Base-by-base conservation (phyloP, 1,284 basidiomycete species). In the Cutaneotrichosporon cutaneum region DNA sequence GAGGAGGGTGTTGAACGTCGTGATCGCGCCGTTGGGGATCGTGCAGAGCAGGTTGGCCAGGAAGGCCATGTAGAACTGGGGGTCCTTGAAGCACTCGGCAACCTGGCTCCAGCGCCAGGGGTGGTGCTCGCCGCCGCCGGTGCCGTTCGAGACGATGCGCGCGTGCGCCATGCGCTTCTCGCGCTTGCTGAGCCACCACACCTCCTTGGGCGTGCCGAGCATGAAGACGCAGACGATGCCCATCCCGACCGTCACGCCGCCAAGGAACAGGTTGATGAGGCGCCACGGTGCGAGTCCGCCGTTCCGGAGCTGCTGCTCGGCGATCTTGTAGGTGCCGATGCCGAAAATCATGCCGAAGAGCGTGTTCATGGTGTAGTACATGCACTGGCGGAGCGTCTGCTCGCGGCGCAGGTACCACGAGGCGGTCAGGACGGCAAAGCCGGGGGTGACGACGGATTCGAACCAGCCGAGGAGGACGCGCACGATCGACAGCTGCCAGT, bases 241-340 rank as follows among this genome's bases (percentile, higher is more conserved):
- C 14, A 56, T 54, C 8, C 58, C 62, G 63, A 64, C 59, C 21
- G 71, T 73, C 6, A 64, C 35, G 8, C 58, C 68, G 27, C 71
- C 71, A 22, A 73, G 68, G 65, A 73, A 73, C 26, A 68, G 67
- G 60, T 70, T 70, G 68, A 73, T 73, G 4, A 66, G 68, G 22
- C 70, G 58, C 71, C 71, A 72, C 0, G 60, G 67, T 14, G 65
- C 62, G 5, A 67, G 57, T 0, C 53, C 57, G 30, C 70, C 70
- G 4, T 50, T 24, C 42, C 56, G 33, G 47, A 69, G 54, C 8
- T 67, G 53, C n/a, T 61, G 52, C 21, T 59, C 51, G 22, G 67
- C 71, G 35, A 72, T 65, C 44, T 50, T 66, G 62, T 71, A 72
- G 66, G 60, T 69, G 32, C 59, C 63, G 4, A 61, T 57, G 27